These are phyloP conservation scores for Candida pseudofarinosa DNA, from an alignment of 805 yeast genomes.

Conservation along the genomic window DNA sequence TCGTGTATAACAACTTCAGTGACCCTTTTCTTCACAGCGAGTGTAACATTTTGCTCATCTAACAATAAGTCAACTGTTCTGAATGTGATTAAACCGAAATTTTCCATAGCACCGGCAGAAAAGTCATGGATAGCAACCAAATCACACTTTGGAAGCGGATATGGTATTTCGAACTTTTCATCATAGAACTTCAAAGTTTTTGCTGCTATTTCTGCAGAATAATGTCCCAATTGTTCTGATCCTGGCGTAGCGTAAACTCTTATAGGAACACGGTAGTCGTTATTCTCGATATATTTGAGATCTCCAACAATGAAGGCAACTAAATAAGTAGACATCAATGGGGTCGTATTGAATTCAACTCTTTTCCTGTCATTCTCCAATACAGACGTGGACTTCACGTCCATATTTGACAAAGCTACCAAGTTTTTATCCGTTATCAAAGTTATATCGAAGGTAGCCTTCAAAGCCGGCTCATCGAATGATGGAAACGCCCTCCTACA, in stretches of 20 bases:
- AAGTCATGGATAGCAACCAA: conserved; percentile 81
- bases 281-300: conserved; percentile 65
- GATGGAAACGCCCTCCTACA: conserved; percentile 87
- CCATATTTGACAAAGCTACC: conserved; percentile 69
- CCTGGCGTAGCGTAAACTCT: conserved; percentile 82
- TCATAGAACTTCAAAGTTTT: conserved; percentile 73
- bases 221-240: conserved; percentile 62
- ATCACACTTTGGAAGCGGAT: conserved; percentile 78
- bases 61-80: conserved; percentile 71
- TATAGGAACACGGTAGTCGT: conserved; percentile 66
- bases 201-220: conserved; percentile 71
- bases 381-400: conserved; percentile 45
- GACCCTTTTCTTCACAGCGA: conserved; percentile 64
- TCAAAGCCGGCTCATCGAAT: conserved; percentile 78
- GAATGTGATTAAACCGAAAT: conserved; percentile 77
- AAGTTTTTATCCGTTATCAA: conserved; percentile 53
- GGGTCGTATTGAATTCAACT: conserved; percentile 66
- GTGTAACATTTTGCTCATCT: conserved; percentile 66
- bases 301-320: conserved; percentile 84
- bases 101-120: conserved; percentile 88
- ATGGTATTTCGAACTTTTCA: conserved; percentile 66
- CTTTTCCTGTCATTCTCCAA: conserved; percentile 45
- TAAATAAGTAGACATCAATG: conserved; percentile 79
- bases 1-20: conserved; percentile 87
- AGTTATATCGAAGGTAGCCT: conserved; percentile 66